Base-by-base conservation (phyloP, 2,329 filamentous ascomycete genomes). In the Biscogniauxia sp. region DNA sequence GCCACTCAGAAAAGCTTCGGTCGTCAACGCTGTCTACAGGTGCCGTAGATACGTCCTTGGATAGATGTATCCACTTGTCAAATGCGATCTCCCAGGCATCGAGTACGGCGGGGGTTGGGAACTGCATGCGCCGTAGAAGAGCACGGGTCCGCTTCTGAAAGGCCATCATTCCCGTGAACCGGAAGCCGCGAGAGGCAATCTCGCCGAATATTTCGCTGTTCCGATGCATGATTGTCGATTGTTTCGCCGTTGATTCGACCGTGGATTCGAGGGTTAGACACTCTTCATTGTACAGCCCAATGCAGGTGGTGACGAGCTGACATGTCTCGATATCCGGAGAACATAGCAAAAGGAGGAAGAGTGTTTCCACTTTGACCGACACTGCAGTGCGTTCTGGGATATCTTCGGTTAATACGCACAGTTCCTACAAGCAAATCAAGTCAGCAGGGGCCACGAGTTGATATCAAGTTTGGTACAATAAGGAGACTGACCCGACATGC, bases 61-160 rank as follows among this genome's bases (percentile, higher is more conserved):
- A 88, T 6, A 89, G 76, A 61, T 83, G 79, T 20, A 87, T 78
- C 88, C 88, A 90, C 59, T 81, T 81, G 28, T 88, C 82, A 66
- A 90, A 89, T 1, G 86, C 85, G 19, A 79, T 78, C 66, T 88
- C 86, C 88, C 88, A 90, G 2, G 88, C 87, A 59, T 83, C 81
- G 26, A 90, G 74, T 56, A 90, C 88, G n/a, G 86, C 87, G n/a
- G 79, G 77, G 11, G 85, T 88, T 20, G 88, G 88, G 64, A 82
- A 83, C 54, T 84, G 80, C 76, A 89, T 84, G 54, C 82, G 82
- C 23, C 85, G 78, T 20, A 90, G 71, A 32, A 89, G 78, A 13
- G 80, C 79, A 52, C 87, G 81, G 32, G 87, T 80, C 50, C 87
- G 80, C 69, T 89, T 89, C 66, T 90, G 88, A 68, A 90, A 90